phyloP scores from a whole-genome alignment of 176 grass and related monocot species.

The Oryza glumipatula region DNA sequence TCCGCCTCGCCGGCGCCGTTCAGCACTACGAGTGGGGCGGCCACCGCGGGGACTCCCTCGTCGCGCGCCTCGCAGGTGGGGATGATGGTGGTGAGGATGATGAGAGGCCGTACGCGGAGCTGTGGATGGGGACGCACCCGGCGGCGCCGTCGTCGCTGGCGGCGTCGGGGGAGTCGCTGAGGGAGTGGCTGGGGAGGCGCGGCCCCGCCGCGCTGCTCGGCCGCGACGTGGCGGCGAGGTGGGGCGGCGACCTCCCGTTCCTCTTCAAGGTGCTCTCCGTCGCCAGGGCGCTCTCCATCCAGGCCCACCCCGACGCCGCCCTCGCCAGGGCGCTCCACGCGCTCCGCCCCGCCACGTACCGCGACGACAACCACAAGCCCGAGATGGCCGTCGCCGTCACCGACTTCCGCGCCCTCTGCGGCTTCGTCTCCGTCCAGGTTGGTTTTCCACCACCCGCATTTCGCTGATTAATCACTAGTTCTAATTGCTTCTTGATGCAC shows the following conservation, averaged over 20 bases:
- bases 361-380: slow-evolving; percentile 94
- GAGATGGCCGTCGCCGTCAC: slow-evolving; percentile 95
- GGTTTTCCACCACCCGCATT: not conserved
- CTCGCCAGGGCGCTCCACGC: slow-evolving; percentile 75
- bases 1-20: slow-evolving; percentile 63
- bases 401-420: slow-evolving; percentile 86
- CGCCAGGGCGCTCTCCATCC: slow-evolving; percentile 88
- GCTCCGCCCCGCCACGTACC: slow-evolving; percentile 68
- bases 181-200: slow-evolving; percentile 58
- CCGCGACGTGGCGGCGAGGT: slow-evolving; percentile 50
- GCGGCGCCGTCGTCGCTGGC: slow-evolving; percentile 66
- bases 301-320: slow-evolving; percentile 89
- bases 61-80: slow-evolving; percentile 57
- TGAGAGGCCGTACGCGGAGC: slow-evolving; percentile 67
- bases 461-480: not conserved
- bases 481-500: too few species aligned
- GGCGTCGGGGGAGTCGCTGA: slow-evolving; percentile 43
- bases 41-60: slow-evolving; percentile 50
- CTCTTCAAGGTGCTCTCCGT: slow-evolving; percentile 97
- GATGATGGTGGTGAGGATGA: too few species aligned
- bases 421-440: slow-evolving; percentile 73
- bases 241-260: slow-evolving; percentile 87
- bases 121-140: slow-evolving; percentile 94
- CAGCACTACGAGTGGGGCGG: slow-evolving; percentile 99
- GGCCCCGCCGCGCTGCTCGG: slow-evolving; percentile 67